Base-by-base conservation (phyloP, 345 rosid genomes). In the Sisymbrium irio region DNA sequence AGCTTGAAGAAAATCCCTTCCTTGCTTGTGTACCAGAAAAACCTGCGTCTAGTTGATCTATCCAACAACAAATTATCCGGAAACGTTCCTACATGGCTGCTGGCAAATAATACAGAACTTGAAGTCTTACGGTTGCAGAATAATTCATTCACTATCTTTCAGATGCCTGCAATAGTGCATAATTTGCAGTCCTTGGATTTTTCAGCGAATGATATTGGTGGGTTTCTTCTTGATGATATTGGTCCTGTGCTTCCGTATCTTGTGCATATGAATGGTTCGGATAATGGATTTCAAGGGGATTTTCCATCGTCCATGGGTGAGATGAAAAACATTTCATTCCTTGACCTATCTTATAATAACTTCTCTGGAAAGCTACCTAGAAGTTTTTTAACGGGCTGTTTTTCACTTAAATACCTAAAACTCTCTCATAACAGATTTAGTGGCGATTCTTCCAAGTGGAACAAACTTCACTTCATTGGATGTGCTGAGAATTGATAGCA, bases 251-350 rank as follows among this genome's bases (percentile, higher is more conserved):
- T 39, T 12, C 14, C 42, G 42, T 0, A 39, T 39, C 14, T 39
- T 0, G 42, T 39, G 1, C n/a, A 39, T 11, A 39, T 39, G 42
- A 11, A 39, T 39, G 42, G n/a, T n/a, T 11, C 42, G 13, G 0
- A 12, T 39, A 39, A 39, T 39, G n/a, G 5, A 3, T 35, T 39
- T 1, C 42, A 39, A 39, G 42, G 42, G 3, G 0, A 13, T 15
- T 8, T 61, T 6, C 69, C 69, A 13, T 35, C 69, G 13, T 72
- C 76, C 1, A 22, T 72, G 14, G 76, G 69, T 46, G 62, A 72
- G 33, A 62, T 72, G 76, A 50, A 49, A 12, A 41, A 9, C 2
- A 28, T 28, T 28, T 28, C 4, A 40, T 3, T 40, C n/a, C 2
- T 40, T n/a, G 44, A 40, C n/a, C n/a, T 40, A 1, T 40, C 44